These are phyloP conservation scores for Ganoderma boninense DNA, from an alignment of 1,284 basidiomycete species.

Conservation along the genomic window DNA sequence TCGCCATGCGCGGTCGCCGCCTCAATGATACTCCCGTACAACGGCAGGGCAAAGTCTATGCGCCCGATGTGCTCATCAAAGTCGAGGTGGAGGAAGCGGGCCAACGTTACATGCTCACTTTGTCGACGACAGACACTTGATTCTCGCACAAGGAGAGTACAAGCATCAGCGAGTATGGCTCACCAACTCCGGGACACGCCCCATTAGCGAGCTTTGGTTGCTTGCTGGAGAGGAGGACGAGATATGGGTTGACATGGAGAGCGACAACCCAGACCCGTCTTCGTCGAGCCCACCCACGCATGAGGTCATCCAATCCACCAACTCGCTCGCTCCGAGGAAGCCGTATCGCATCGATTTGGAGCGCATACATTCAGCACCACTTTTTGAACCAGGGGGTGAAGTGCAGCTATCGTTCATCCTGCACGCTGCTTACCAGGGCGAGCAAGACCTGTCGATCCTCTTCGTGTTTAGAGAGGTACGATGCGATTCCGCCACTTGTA, in stretches of 20 bases:
- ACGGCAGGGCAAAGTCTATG: slow-evolving; percentile 69
- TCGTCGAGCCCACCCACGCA: slow-evolving; percentile 18
- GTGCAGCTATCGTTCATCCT: slow-evolving; percentile 59
- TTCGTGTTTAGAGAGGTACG: slow-evolving; percentile 77
- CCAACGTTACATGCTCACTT: slow-evolving; percentile 66
- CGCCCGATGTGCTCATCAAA: slow-evolving; percentile 63
- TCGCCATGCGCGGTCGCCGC: slow-evolving; percentile 69
- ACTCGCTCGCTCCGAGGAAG: slow-evolving; percentile 58
- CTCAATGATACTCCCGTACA: slow-evolving; percentile 77
- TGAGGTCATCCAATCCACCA: slow-evolving; percentile 58
- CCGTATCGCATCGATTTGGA: slow-evolving; percentile 57
- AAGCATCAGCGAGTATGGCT: slow-evolving; percentile 61
- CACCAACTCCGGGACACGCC: slow-evolving; percentile 64
- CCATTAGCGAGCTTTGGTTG: slow-evolving; percentile 75
- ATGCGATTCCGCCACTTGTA: slow-evolving; percentile 12
- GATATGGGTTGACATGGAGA: slow-evolving; percentile 55
- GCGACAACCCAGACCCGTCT: slow-evolving; percentile 23
- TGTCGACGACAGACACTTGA: slow-evolving; percentile 57
- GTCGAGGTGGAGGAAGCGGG: slow-evolving; percentile 68
- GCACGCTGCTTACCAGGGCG: slow-evolving; percentile 57
- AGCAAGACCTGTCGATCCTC: slow-evolving; percentile 64
- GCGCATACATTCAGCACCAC: slow-evolving; percentile 43
- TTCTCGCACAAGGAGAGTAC: slow-evolving; percentile 71
- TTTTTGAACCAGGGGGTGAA: slow-evolving; percentile 56
- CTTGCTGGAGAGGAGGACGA: slow-evolving; percentile 66